Percentiles rank a stretch among this genome's conserved stretches.
These are phyloP conservation scores for Taxillus chinensis DNA, from an alignment of 164 flowering plant genomes.

Conservation along the genomic window DNA sequence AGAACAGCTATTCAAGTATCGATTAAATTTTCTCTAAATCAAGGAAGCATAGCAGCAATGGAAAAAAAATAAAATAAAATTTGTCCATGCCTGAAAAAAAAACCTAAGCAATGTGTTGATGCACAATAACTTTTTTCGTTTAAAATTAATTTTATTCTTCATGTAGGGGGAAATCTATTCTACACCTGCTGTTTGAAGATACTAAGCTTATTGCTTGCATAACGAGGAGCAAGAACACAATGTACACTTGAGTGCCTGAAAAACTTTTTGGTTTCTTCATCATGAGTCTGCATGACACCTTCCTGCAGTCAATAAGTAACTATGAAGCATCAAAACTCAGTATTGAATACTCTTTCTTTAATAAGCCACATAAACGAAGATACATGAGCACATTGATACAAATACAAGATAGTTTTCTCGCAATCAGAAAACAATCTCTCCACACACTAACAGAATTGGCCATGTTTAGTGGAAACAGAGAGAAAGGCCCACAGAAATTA, in stretches of 20 bases:
- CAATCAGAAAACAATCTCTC: too few species aligned
- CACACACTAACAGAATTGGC: too few species aligned
- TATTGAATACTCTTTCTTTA: too few species aligned
- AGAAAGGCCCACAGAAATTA: conserved; percentile 8
- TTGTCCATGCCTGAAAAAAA: too few species aligned
- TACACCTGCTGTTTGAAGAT: conserved; percentile 60
- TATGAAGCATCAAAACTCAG: neutral
- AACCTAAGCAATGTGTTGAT: too few species aligned
- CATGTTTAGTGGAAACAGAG: too few species aligned
- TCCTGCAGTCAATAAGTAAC: conserved; percentile 30
- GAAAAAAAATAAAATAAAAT: too few species aligned
- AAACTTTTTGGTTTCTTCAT: conserved; percentile 59
- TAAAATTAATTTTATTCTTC: too few species aligned
- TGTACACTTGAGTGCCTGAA: conserved; percentile 55
- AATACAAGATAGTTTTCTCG: neutral
- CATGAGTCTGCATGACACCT: conserved; percentile 78
- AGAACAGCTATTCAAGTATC: too few species aligned
- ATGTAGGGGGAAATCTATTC: neutral
- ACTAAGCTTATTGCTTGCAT: conserved; percentile 66
- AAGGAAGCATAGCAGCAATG: too few species aligned
- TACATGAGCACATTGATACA: neutral
- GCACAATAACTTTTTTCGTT: too few species aligned
- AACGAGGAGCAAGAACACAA: conserved; percentile 60
- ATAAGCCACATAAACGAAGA: neutral
- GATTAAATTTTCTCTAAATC: too few species aligned